phyloP scores from a whole-genome alignment of 73 alveolate species.

The Stentor roeselii region DNA sequence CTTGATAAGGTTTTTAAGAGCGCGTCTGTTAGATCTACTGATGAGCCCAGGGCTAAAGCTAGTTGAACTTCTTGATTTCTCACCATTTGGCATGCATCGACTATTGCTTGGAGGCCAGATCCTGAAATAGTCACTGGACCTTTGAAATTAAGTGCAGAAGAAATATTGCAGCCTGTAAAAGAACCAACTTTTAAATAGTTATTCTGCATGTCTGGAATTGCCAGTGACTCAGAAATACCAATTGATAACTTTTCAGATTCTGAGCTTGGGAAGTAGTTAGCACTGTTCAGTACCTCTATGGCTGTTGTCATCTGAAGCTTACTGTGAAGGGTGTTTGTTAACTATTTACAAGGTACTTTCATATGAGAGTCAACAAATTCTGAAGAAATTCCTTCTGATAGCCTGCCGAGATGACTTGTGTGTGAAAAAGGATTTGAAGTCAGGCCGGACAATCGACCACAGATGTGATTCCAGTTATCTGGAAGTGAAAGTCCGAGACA shows the following conservation, averaged over 20 bases:
- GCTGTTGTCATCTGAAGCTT: neutral
- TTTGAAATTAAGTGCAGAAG: neutral
- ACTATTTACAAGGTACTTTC: neutral
- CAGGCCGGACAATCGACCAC: constrained; percentile 56
- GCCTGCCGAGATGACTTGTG: constrained; percentile 11
- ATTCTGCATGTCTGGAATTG: neutral
- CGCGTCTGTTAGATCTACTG: neutral
- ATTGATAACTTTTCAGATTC: neutral
- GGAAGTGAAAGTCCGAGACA: constrained; percentile 56
- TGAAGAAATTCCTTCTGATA: neutral
- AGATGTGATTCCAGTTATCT: constrained; percentile 46
- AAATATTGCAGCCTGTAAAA: neutral
- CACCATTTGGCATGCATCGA: neutral
- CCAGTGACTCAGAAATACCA: neutral
- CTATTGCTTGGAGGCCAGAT: neutral
- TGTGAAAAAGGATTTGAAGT: neutral
- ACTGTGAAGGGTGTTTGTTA: neutral
- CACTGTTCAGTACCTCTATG: neutral
- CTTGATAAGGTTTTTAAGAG: neutral
- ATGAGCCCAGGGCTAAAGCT: neutral
- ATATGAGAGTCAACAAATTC: neutral
- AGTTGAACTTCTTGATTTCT: constrained; percentile 11
- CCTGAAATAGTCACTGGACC: neutral
- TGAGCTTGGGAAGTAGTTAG: neutral
- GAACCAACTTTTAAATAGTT: neutral